Evolutionary conservation across 1,284 basidiomycete species (phyloP).

Genomic region (Trametes pubescens): DNA sequence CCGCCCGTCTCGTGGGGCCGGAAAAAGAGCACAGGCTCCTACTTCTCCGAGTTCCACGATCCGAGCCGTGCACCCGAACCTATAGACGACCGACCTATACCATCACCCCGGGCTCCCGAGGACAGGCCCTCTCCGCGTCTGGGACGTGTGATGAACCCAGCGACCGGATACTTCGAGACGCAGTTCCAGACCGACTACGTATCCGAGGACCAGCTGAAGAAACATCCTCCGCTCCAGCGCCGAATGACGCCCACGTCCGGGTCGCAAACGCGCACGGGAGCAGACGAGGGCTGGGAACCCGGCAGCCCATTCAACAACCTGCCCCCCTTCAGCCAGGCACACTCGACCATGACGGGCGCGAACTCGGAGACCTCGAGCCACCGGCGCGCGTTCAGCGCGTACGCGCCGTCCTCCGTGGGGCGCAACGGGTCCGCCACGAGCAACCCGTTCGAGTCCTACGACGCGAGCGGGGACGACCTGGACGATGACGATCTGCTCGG

Average conservation of each 20-base stretch:
- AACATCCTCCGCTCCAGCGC: conserved; percentile 35
- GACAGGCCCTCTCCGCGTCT: conserved; percentile 33
- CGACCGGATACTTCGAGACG: conserved; percentile 49
- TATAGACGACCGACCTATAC: conserved; percentile 9
- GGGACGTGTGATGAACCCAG: conserved; percentile 36
- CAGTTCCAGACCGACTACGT: conserved; percentile 47
- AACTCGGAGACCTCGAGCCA: conserved; percentile 41
- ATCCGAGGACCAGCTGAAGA: conserved; percentile 39
- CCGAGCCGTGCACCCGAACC: conserved; percentile 35
- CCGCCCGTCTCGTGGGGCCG: conserved; percentile 73
- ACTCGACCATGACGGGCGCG: conserved; percentile 27
- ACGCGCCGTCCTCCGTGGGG: conserved; percentile 34
- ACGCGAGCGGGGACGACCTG: conserved; percentile 21
- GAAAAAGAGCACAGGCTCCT: conserved; percentile 58
- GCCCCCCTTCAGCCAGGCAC: conserved; percentile 37
- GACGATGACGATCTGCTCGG: conserved; percentile 41
- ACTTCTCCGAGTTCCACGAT: conserved; percentile 54
- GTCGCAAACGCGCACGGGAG: conserved; percentile 3
- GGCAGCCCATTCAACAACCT: conserved; percentile 38
- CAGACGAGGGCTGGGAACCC: conserved; percentile 28
- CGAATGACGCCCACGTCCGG: conserved; percentile 12
- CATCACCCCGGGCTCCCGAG: conserved; percentile 23
- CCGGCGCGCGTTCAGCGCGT: conserved; percentile 50
- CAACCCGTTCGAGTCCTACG: conserved; percentile 40
- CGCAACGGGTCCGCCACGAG: conserved; percentile 16